Evolutionary conservation across 106 monocot genomes (phyloP).

Genomic region (Allium cepa): DNA sequence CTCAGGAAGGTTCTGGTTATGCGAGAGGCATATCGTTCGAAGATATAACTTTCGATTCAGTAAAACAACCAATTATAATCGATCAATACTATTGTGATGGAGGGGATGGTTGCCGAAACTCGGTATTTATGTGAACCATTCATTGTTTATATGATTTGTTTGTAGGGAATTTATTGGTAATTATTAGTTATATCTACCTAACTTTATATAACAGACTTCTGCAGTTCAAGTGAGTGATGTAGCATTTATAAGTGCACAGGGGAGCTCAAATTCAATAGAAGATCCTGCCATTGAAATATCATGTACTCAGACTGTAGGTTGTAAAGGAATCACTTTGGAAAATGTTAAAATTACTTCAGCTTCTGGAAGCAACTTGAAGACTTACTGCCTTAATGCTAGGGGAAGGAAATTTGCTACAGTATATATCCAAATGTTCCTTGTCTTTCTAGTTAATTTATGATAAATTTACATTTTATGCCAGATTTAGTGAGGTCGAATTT

Average conservation of each 20-base stretch:
- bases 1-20: slow-evolving; percentile 9
- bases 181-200: too few relatives aligned
- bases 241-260: background rate
- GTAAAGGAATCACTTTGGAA: background rate
- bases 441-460: background rate
- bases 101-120: background rate
- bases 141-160: background rate
- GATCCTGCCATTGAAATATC: background rate
- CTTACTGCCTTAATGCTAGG: too few relatives aligned
- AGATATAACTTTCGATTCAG: background rate
- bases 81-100: background rate
- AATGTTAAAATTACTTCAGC: background rate
- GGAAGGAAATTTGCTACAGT: background rate
- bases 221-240: background rate
- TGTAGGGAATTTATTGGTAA: too few relatives aligned
- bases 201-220: background rate
- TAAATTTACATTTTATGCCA: too few relatives aligned
- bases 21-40: slow-evolving; percentile 6
- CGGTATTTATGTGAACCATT: background rate
- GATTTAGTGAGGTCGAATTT: too few relatives aligned
- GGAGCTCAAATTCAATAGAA: background rate
- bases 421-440: background rate
- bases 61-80: background rate
- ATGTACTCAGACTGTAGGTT: background rate
- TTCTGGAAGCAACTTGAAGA: too few relatives aligned